Evolutionary conservation across 305 asterid genomes (phyloP), one percentile per base, ranked within the genome.

Genomic region (Solanum chacoense): DNA sequence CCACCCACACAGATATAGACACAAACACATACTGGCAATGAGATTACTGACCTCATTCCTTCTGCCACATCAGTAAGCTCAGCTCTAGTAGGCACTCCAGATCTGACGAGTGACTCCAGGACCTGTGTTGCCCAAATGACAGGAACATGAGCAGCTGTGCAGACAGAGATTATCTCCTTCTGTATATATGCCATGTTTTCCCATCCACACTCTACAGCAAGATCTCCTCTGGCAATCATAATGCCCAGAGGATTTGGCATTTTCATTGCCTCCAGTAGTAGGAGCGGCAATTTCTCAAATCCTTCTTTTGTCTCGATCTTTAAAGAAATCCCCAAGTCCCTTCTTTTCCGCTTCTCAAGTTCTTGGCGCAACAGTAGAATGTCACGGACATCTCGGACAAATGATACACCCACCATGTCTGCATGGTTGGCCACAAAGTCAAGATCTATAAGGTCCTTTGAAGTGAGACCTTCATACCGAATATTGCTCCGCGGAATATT

Each of bases 121-220:
- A 95, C 96, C 91, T 95, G 98, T 13, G 98, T 95, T 16, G 98
- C 98, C 90, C 94, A 89, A 88, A 95, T 92, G 63, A 94, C 95
- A 2, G 97, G 98, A 67, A 95, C 89, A 91, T 95, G 98, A 10
- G 95, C 96, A 63, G 98, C 96, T 26, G 91, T 86, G 81, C 95
- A 94, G 8, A 93, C 91, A 8, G 94, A 92, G 87, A 95, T 87
- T 87, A 95, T 92, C 88, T 95, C 96, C 73, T 93, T 94, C 89
- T 95, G 98, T 88, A 93, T 93, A 89, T 93, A 94, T 11, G 94
- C 95, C 45, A 95, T 94, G 91, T 92, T 93, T 88, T 95, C 98
- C 96, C 96, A 95, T 86, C 96, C 98, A 59, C 98, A 95, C 89
- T 95, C 98, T 87, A 95, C 98, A 9, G 98, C 98, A 34, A 95